Evolutionary conservation across 768 basidiomycete genomes (phyloP), one percentile per base, ranked within the genome.

Genomic region (Suillus americanus): DNA sequence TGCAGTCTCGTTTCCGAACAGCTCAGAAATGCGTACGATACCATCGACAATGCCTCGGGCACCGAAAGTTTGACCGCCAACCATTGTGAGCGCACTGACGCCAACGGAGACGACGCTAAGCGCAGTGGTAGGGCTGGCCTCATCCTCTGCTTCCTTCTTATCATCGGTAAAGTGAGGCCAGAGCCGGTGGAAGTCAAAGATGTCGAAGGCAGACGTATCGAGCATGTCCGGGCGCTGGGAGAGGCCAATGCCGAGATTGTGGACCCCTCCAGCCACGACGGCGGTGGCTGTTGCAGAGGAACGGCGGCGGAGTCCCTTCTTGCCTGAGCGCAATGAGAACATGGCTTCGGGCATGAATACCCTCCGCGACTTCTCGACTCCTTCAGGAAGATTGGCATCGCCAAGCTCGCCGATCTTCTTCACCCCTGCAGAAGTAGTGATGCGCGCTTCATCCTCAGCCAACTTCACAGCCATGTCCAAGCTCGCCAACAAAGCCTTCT

Each of bases 341-440:
- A 99, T 99, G 16, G 94, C 97, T 73, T 97, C 91, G n/a, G 97
- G 94, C 80, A 93, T 88, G 82, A 99, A 99, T 14, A 97, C 87
- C 33, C 94, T 83, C 63, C 87, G 84, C 57, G 86, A 87, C 46
- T 93, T 83, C 74, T 95, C 94, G 28, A 94, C 93, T 64, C 89
- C 90, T 60, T 83, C 83, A 1, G 91, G 92, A 18, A 99, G 85
- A 77, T 92, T 86, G 63, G 80, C 80, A 65, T 97, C 90, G 23
- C 87, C 95, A 23, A 97, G 79, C 20, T 82, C 78, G 46, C 81
- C 79, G 66, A 97, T 86, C 67, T 82, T 82, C 40, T 84, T 78
- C 28, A 98, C 91, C 50, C 90, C 88, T 8, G 76, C 72, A 5
- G 80, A 81, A 1, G 95, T 90, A 64, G 86, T 79, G 25, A 79